These are phyloP conservation scores for Termitomyces sp. DNA, from an alignment of 768 basidiomycete genomes.

Conservation along the genomic window DNA sequence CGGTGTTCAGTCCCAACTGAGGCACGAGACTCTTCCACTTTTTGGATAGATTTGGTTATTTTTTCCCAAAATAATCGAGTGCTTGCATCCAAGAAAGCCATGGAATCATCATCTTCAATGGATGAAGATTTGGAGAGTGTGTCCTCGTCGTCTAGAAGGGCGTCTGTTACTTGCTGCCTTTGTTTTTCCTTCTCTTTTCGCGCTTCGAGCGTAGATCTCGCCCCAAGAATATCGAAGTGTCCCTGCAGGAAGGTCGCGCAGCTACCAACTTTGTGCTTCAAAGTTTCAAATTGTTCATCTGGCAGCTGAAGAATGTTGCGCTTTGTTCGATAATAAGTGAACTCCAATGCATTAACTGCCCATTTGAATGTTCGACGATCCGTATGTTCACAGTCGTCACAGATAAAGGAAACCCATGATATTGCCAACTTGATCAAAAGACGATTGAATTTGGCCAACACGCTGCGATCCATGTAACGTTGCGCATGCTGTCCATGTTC, in stretches of 20 bases:
- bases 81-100: constrained; percentile 56
- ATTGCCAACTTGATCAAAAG: constrained; percentile 88
- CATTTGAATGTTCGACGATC: constrained; percentile 96
- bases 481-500: constrained; percentile 92
- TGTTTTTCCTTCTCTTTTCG: constrained; percentile 86
- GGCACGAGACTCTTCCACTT: constrained; percentile 65
- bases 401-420: constrained; percentile 98
- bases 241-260: constrained; percentile 97
- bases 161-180: constrained; percentile 49
- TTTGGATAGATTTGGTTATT: constrained; percentile 51
- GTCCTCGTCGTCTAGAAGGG: constrained; percentile 45
- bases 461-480: constrained; percentile 76
- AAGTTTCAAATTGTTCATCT: constrained; percentile 83
- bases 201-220: constrained; percentile 83
- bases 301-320: constrained; percentile 89
- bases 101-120: constrained; percentile 36
- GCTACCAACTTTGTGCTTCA: constrained; percentile 87
- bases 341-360: constrained; percentile 96
- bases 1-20: constrained; percentile 66
- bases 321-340: constrained; percentile 82
- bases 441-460: constrained; percentile 73
- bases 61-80: constrained; percentile 78
- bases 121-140: constrained; percentile 35
- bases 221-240: constrained; percentile 98
- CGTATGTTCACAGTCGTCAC: constrained; percentile 94